Evolutionary conservation across 2,329 filamentous ascomycete species (phyloP).

Genomic region (Alternaria sp.): DNA sequence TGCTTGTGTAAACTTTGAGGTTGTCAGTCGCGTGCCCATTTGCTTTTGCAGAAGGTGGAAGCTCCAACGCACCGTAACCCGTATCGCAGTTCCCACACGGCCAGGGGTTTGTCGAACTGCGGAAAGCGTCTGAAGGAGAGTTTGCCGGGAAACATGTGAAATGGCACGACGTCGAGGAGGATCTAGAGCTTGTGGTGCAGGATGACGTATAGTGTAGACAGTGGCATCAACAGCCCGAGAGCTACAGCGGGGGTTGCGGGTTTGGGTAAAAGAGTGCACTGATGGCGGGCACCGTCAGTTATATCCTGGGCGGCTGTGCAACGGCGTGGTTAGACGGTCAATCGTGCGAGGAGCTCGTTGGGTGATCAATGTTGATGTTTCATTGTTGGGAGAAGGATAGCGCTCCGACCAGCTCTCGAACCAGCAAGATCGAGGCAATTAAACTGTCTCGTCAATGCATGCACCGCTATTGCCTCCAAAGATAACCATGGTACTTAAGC

Average conservation of each 20-base stretch:
- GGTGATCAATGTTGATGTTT: conserved; percentile 28
- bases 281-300: neutral
- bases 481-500: neutral
- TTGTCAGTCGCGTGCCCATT: conserved; percentile 27
- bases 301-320: conserved; percentile 11
- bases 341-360: conserved; percentile 18
- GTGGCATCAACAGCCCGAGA: conserved; percentile 16
- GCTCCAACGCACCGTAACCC: conserved; percentile 25
- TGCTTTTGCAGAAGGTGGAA: neutral
- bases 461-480: conserved; percentile 1
- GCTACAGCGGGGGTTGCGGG: conserved; percentile 15
- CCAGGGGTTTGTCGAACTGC: conserved; percentile 39
- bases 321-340: conserved; percentile 18
- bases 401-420: conserved; percentile 33
- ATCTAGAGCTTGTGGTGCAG: conserved; percentile 27
- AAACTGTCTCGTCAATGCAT: conserved; percentile 29
- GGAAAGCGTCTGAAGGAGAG: conserved; percentile 35
- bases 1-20: conserved; percentile 19
- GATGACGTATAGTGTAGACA: conserved; percentile 37
- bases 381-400: conserved; percentile 43
- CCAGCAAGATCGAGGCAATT: conserved; percentile 19
- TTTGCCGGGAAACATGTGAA: conserved; percentile 40
- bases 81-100: conserved; percentile 33
- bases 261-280: conserved; percentile 1
- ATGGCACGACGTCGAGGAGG: conserved; percentile 28